These are phyloP conservation scores for Metroxylon sagu DNA, from an alignment of 176 grass and related monocot genomes.

Conservation along the genomic window DNA sequence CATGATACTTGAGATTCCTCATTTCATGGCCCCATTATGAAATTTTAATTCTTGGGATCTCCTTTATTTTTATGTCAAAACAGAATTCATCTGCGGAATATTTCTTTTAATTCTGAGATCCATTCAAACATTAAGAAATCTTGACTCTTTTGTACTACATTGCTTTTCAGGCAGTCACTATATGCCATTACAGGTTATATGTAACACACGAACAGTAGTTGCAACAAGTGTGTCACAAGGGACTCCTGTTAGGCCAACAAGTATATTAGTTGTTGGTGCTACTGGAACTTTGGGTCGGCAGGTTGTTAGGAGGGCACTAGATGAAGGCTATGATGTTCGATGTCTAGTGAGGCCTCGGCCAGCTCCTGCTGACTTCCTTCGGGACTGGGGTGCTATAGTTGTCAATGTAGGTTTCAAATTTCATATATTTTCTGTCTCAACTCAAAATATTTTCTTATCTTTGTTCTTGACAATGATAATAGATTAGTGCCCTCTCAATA, in stretches of 20 bases:
- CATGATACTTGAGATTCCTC: too few species aligned
- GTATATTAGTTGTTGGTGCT: slow-evolving; percentile 75
- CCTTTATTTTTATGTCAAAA: too few species aligned
- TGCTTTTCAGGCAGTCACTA: slow-evolving; percentile 31
- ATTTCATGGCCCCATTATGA: too few species aligned
- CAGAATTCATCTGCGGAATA: too few species aligned
- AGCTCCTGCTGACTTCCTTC: slow-evolving; percentile 86
- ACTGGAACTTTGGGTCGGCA: slow-evolving; percentile 87
- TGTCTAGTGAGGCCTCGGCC: slow-evolving; percentile 93
- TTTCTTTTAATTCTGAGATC: neutral
- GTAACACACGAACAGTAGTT: slow-evolving; percentile 57
- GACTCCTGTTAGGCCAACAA: slow-evolving; percentile 88
- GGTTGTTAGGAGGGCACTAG: slow-evolving; percentile 80
- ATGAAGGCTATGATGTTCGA: slow-evolving; percentile 96
- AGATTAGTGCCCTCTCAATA: too few species aligned
- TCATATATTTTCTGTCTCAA: neutral
- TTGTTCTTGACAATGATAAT: too few species aligned
- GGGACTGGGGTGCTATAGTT: slow-evolving; percentile 86
- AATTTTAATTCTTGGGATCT: too few species aligned
- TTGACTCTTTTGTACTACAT: neutral
- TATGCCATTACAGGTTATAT: slow-evolving; percentile 38
- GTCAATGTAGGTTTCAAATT: slow-evolving; percentile 65
- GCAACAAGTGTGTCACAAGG: slow-evolving; percentile 74
- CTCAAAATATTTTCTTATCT: too few species aligned
- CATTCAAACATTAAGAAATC: too few species aligned